phyloP scores from a whole-genome alignment of 306 rosid genomes.

The Fragaria nilgerrensis region DNA sequence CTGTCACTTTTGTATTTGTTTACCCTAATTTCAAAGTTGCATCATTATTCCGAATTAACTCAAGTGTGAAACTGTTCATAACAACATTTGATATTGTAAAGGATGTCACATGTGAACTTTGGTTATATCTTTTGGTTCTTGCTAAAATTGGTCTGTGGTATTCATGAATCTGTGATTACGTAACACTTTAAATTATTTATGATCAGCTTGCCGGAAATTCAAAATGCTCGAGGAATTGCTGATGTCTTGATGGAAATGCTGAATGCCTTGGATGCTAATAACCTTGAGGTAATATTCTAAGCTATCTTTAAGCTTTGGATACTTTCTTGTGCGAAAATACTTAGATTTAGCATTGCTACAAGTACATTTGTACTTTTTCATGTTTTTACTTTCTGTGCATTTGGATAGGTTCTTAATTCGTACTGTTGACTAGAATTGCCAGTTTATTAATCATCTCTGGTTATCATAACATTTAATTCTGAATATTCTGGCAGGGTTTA shows the following conservation, averaged over 20 bases:
- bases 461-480: background rate
- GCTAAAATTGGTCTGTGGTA: background rate
- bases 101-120: background rate
- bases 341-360: background rate
- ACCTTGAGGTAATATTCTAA: conserved; percentile 51
- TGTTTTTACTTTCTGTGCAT: background rate
- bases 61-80: background rate
- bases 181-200: conserved; percentile 21
- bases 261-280: conserved; percentile 74
- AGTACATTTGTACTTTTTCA: background rate
- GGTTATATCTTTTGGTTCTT: background rate
- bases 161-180: conserved; percentile 5
- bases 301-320: background rate
- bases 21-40: background rate
- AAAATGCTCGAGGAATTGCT: conserved; percentile 75
- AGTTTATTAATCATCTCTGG: background rate
- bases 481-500: conserved; percentile 61
- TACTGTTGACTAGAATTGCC: background rate
- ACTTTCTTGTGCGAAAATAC: background rate
- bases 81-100: background rate
- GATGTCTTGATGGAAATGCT: conserved; percentile 93
- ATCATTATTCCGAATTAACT: background rate
- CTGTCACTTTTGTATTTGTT: background rate
- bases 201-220: conserved; percentile 71
- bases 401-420: background rate